phyloP scores from a whole-genome alignment of 1,139 yeast species.

The Debaryomyces fabryi region DNA sequence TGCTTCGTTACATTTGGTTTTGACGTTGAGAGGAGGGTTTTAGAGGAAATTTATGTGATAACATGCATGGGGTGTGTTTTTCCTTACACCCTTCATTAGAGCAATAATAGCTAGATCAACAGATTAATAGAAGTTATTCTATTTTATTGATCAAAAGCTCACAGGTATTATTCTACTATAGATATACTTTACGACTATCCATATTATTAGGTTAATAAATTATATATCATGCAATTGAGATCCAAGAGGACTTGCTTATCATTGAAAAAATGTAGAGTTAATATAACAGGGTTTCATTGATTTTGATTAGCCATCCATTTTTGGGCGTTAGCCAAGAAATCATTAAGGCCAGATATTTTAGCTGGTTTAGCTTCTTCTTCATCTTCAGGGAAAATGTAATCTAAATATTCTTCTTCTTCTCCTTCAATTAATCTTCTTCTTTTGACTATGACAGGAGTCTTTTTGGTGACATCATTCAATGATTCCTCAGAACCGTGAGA shows the following conservation, averaged over 20 bases:
- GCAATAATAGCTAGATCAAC: not conserved
- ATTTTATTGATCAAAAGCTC: not conserved
- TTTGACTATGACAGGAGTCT: slow-evolving; percentile 61
- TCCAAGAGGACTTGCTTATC: not conserved
- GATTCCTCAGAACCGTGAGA: slow-evolving; percentile 57
- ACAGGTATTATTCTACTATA: not conserved
- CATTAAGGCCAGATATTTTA: slow-evolving; percentile 39
- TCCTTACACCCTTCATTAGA: not conserved
- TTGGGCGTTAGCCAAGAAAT: slow-evolving; percentile 64
- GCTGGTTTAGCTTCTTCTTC: slow-evolving; percentile 34
- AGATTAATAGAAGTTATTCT: not conserved
- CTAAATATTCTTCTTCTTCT: slow-evolving; percentile 56
- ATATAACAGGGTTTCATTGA: not conserved
- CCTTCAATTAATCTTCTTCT: slow-evolving; percentile 49
- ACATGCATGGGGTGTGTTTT: not conserved
- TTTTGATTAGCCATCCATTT: slow-evolving; percentile 49
- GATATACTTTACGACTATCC: not conserved
- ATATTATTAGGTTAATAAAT: not conserved
- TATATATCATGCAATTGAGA: not conserved
- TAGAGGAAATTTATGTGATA: not conserved
- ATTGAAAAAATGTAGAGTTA: not conserved
- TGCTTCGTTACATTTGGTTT: slow-evolving; percentile 81
- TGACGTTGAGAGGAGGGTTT: slow-evolving; percentile 85
- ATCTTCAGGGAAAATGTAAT: slow-evolving; percentile 72
- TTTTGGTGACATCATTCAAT: slow-evolving; percentile 37